Evolutionary conservation across 257 asterid genomes (phyloP), one percentile per base, ranked within the genome.

Genomic region (Fraxinus anomala): DNA sequence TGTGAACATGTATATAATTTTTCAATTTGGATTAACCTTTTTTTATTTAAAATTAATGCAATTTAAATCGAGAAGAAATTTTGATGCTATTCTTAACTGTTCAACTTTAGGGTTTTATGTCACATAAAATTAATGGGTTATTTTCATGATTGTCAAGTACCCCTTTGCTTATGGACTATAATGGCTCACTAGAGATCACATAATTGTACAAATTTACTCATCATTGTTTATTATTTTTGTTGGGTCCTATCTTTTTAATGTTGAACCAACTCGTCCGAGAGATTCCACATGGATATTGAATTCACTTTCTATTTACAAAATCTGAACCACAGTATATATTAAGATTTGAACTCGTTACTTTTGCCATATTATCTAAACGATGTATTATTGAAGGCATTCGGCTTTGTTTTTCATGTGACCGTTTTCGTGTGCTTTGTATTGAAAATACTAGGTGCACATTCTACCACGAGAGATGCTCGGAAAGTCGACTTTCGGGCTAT

Each of bases 391-490:
- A 6, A 5, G 10, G 12, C 40, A 8, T 44, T 44, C 17, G 51
- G 0, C 4, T 44, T 44, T 11, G 17, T 8, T 44, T 44, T 44
- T 44, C 19, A 13, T 4, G 0, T 42, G 16, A 47, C 34, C 21
- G 4, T 14, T 40, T 44, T 51, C 12, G 63, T 71, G 36, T 23
- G 74, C 4, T 73, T 73, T 77, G 6, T 42, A 73, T 74, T 21
- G 61, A 36, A 70, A 6, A 34, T 33, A 76, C 49, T 85, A 92
- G 97, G 92, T 92, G 74, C 97, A 92, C 85, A 85, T 92, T 80
- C 89, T 92, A 83, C 97, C 97, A 82, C 87, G 81, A 84, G 94
- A 90, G 77, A 90, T 92, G 90, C 83, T 92, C 70, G 97, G 97
- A 59, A 86, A 77, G 79, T 92, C 97, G 10, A 92, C 97, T 78